A percentile compares a stretch with the other conserved stretches of the same genome.
phyloP scores from a whole-genome alignment of 106 monocot genomes.

The Amphibolis antarctica region DNA sequence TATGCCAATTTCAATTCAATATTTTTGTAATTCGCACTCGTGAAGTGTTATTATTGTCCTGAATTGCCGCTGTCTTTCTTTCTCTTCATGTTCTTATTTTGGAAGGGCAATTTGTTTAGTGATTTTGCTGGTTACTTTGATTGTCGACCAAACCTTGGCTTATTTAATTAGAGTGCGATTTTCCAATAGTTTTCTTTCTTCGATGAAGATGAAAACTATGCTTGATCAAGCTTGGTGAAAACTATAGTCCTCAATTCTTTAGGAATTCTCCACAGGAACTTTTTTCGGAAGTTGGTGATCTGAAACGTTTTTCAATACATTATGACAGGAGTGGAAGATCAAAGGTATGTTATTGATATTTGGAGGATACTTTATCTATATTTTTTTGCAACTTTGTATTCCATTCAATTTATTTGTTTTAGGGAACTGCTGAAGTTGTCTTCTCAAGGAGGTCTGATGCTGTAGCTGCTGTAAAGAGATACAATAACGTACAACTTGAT shows the following conservation, averaged over 20 bases:
- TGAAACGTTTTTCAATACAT: slow-evolving; percentile 62
- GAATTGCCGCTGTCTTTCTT: no score
- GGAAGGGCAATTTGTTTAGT: no score
- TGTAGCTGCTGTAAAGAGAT: slow-evolving; percentile 85
- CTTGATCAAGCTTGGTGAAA: no score
- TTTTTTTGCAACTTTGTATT: background rate
- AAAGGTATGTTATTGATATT: slow-evolving; percentile 34
- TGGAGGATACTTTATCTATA: background rate
- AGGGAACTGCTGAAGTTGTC: slow-evolving; percentile 99
- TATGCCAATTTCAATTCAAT: no score
- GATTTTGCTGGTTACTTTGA: no score
- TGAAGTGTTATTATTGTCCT: no score
- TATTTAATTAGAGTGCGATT: no score
- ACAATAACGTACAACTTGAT: slow-evolving; percentile 98
- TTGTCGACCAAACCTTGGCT: no score
- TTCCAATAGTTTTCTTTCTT: no score
- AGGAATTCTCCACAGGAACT: slow-evolving; percentile 47
- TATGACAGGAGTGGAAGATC: slow-evolving; percentile 94
- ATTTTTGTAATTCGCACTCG: no score
- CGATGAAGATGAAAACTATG: no score
- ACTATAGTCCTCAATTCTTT: slow-evolving; percentile 4
- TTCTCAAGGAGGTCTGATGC: slow-evolving; percentile 75
- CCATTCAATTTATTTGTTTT: background rate
- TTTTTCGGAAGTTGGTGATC: slow-evolving; percentile 84
- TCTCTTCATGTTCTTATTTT: no score